Evolutionary conservation across 768 basidiomycete genomes (phyloP).

Genomic region (Pleurotus tuoliensis): DNA sequence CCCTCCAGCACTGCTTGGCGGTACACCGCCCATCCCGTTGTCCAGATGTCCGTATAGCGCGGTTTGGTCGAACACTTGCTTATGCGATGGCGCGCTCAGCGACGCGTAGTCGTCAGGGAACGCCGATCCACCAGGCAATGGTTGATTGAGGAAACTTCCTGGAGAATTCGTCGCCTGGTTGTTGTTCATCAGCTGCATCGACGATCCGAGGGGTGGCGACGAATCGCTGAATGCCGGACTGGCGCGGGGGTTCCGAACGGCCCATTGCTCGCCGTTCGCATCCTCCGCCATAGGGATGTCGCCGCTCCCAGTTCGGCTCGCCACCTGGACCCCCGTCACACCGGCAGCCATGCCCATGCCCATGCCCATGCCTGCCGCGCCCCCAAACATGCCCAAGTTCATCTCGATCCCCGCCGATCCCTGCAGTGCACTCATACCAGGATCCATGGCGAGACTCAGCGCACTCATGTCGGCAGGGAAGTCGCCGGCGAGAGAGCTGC

Average conservation of each 20-base stretch:
- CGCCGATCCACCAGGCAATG: not conserved
- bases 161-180: slow-evolving; percentile 20
- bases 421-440: slow-evolving; percentile 21
- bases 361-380: slow-evolving; percentile 19
- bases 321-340: slow-evolving; percentile 9
- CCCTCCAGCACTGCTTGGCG: slow-evolving; percentile 34
- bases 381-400: slow-evolving; percentile 23
- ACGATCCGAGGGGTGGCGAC: slow-evolving; percentile 29
- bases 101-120: slow-evolving; percentile 34
- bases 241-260: slow-evolving; percentile 25
- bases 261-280: slow-evolving; percentile 31
- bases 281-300: slow-evolving; percentile 12
- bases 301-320: slow-evolving; percentile 8
- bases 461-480: slow-evolving; percentile 16
- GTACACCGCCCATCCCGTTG: slow-evolving; percentile 20
- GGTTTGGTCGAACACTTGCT: slow-evolving; percentile 60
- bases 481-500: slow-evolving; percentile 20
- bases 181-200: slow-evolving; percentile 22
- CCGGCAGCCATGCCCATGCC: slow-evolving; percentile 20
- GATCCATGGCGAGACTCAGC: slow-evolving; percentile 22
- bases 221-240: slow-evolving; percentile 41
- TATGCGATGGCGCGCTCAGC: slow-evolving; percentile 67
- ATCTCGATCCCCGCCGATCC: slow-evolving; percentile 16
- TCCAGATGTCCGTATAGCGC: slow-evolving; percentile 44
- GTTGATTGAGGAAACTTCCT: slow-evolving; percentile 20